Percentiles rank a stretch among this genome's conserved stretches.
Conservation (phyloP, 176 grass and related monocot genomes). For the Rhynchospora breviuscula region DNA sequence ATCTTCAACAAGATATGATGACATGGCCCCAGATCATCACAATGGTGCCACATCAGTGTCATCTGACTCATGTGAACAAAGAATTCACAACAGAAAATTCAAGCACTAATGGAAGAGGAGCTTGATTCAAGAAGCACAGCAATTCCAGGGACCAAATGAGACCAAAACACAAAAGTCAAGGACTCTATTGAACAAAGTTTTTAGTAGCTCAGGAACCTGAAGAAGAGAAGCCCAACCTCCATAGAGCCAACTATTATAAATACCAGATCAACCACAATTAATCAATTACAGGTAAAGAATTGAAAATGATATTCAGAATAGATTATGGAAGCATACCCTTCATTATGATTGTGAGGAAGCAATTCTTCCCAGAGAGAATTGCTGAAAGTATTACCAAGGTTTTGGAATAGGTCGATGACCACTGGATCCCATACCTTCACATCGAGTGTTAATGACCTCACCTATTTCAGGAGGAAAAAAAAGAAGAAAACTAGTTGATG, state of each 20-base stretch:
- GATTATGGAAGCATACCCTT: conserved; percentile 30
- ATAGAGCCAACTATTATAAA: neutral
- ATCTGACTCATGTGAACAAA: neutral
- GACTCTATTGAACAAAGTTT: neutral
- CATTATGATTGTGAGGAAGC: conserved; percentile 46
- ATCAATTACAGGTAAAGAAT: neutral
- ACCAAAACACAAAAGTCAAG: neutral
- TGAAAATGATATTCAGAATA: neutral
- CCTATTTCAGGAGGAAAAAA: conserved; percentile 34
- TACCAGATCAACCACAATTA: neutral
- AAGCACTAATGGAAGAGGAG: neutral
- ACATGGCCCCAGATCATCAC: neutral
- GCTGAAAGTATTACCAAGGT: conserved; percentile 85
- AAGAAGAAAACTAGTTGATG: neutral
- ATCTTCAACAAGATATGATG: neutral
- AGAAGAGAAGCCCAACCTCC: neutral
- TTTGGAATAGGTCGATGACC: conserved; percentile 91
- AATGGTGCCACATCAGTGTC: neutral
- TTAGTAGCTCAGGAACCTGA: neutral
- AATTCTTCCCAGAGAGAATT: conserved; percentile 91
- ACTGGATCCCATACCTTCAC: conserved; percentile 97
- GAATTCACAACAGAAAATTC: neutral
- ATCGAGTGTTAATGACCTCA: conserved; percentile 92
- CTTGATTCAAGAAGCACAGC: neutral
- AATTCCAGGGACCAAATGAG: neutral